These are phyloP conservation scores for Hirsutella rhossiliensis DNA, from an alignment of 2,329 filamentous ascomycete genomes.

Conservation along the genomic window DNA sequence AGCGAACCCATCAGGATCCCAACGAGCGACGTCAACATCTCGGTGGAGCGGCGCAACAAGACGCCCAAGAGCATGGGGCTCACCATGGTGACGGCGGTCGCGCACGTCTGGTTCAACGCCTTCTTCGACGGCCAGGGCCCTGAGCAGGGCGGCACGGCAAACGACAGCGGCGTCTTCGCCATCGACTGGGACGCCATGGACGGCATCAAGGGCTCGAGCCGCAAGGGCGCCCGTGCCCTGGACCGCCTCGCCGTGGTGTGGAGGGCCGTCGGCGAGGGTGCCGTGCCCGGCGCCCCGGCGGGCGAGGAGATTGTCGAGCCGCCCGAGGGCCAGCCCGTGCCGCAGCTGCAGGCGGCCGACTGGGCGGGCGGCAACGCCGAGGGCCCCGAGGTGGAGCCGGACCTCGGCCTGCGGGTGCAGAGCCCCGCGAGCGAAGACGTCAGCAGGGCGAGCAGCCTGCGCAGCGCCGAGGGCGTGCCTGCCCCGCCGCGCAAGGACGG, in stretches of 20 bases:
- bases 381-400: conserved; percentile 38
- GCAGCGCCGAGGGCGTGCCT: conserved; percentile 17
- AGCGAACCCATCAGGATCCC: conserved; percentile 55
- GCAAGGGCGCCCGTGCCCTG: conserved; percentile 71
- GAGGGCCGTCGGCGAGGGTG: conserved; percentile 34
- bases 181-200: conserved; percentile 64
- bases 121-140: conserved; percentile 80
- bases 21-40: conserved; percentile 80
- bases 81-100: conserved; percentile 84
- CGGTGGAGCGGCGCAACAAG: conserved; percentile 76
- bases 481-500: not conserved
- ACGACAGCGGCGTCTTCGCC: conserved; percentile 51
- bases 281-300: conserved; percentile 2
- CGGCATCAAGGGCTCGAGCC: conserved; percentile 79
- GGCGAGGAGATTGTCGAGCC: conserved; percentile 44
- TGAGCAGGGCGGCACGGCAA: conserved; percentile 51
- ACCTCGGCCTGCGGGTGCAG: conserved; percentile 55
- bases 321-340: conserved; percentile 52
- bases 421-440: conserved; percentile 54
- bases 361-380: conserved; percentile 51
- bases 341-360: conserved; percentile 57
- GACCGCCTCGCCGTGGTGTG: conserved; percentile 81
- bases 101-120: conserved; percentile 93
- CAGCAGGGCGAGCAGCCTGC: conserved; percentile 62
- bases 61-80: conserved; percentile 64